phyloP scores from a whole-genome alignment of 75 land plant genomes.

The Selaginella moellendorffii region DNA sequence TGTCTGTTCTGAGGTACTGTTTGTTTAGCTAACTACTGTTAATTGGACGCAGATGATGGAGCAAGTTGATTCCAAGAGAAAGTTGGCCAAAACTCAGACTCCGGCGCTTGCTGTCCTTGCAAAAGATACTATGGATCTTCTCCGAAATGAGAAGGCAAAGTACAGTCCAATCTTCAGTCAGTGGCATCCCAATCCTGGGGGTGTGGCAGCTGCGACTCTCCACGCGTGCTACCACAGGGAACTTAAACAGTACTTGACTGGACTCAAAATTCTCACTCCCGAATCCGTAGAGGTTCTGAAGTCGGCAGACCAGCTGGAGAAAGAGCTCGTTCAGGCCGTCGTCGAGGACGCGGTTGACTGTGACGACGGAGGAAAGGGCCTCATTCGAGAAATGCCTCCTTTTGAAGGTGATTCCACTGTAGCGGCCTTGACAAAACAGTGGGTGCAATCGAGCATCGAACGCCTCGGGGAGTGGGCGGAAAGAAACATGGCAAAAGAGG shows the following conservation, averaged over 20 bases:
- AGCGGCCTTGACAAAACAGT: constrained; percentile 45
- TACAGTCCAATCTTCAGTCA: constrained; percentile 77
- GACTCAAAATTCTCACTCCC: constrained; percentile 47
- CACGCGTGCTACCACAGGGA: constrained; percentile 89
- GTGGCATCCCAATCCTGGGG: constrained; percentile 87
- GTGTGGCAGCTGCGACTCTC: constrained; percentile 90
- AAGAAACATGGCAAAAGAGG: constrained; percentile 78
- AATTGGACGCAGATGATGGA: constrained; percentile 62
- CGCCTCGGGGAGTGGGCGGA: constrained; percentile 67
- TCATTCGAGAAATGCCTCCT: constrained; percentile 93
- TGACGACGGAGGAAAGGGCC: constrained; percentile 75
- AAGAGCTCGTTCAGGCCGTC: constrained; percentile 76
- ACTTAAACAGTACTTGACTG: constrained; percentile 62
- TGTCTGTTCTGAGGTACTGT: not conserved
- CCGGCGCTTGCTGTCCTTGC: constrained; percentile 64
- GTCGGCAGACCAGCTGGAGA: constrained; percentile 73
- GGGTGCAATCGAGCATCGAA: constrained; percentile 65
- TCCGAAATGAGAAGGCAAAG: constrained; percentile 44
- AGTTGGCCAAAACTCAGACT: constrained; percentile 34
- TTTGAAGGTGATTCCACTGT: constrained; percentile 69
- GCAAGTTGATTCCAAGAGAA: constrained; percentile 64
- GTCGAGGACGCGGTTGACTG: constrained; percentile 45
- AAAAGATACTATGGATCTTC: constrained; percentile 55
- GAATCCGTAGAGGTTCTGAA: constrained; percentile 64
- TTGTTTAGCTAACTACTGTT: too few relatives aligned